Conservation (phyloP, 1,284 basidiomycete species). For the Austroboletus novae-zelandiae region DNA sequence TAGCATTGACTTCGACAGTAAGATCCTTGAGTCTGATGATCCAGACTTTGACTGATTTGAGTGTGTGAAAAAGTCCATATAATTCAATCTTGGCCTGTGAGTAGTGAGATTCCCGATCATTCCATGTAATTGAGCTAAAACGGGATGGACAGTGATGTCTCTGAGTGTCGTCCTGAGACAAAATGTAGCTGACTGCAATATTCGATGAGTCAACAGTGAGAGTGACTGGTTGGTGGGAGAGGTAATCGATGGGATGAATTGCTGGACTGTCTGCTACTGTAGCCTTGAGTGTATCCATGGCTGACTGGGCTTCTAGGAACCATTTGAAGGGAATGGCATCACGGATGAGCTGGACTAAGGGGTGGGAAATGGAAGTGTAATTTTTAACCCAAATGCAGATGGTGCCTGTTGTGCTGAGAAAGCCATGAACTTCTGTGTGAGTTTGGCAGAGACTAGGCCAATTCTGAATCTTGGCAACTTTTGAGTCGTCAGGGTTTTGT, state of each 20-base stretch:
- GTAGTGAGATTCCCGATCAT: conserved; percentile 36
- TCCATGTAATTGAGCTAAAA: conserved; percentile 38
- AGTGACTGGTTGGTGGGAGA: conserved; percentile 24
- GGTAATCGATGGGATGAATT: conserved; percentile 35
- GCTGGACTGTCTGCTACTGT: conserved; percentile 15
- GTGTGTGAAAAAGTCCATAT: conserved; percentile 36
- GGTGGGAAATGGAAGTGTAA: conserved; percentile 6
- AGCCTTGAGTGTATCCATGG: conserved; percentile 31
- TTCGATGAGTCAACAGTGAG: conserved; percentile 37
- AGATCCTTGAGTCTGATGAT: neutral
- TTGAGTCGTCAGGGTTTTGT: neutral
- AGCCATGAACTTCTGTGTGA: conserved; percentile 24
- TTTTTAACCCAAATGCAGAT: conserved; percentile 26
- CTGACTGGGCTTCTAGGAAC: neutral
- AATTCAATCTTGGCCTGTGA: conserved; percentile 44
- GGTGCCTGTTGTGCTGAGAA: conserved; percentile 27
- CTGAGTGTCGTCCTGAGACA: conserved; percentile 30
- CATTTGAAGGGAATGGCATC: neutral
- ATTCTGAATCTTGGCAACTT: neutral
- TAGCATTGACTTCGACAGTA: neutral
- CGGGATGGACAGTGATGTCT: conserved; percentile 17
- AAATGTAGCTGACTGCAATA: conserved; percentile 33
- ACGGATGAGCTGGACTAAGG: conserved; percentile 2
- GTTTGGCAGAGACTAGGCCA: conserved; percentile 1
- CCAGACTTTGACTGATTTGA: neutral